These are phyloP conservation scores for Morella rubra DNA, from an alignment of 306 rosid genomes.

Conservation along the genomic window DNA sequence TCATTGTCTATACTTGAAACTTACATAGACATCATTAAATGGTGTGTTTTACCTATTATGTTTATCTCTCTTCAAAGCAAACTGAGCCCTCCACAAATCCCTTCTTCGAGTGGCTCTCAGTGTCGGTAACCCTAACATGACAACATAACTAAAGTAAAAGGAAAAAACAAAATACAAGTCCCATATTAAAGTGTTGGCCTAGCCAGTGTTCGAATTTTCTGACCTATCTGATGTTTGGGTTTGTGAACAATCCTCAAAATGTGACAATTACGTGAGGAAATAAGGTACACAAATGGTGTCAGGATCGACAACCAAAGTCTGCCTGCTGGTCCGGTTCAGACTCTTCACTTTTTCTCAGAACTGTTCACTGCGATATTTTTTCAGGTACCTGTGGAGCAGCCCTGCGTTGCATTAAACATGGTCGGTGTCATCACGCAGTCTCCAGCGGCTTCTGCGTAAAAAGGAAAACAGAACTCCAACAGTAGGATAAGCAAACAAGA, in stretches of 20 bases:
- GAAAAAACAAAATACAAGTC: background rate
- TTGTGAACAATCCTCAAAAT: too few relatives aligned
- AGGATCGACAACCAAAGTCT: too few relatives aligned
- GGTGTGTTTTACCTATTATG: too few relatives aligned
- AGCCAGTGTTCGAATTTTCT: too few relatives aligned
- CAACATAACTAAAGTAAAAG: background rate
- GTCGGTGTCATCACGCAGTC: conserved; percentile 64
- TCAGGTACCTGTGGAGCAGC: conserved; percentile 86
- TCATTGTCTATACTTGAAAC: too few relatives aligned
- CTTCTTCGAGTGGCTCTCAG: background rate
- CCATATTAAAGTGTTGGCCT: too few relatives aligned
- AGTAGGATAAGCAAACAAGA: too few relatives aligned
- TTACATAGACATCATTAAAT: too few relatives aligned
- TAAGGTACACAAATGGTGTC: too few relatives aligned
- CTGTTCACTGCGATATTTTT: conserved; percentile 5
- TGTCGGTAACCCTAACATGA: background rate
- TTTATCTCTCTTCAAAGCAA: background rate
- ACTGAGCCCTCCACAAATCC: background rate
- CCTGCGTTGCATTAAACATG: conserved; percentile 77
- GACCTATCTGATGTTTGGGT: too few relatives aligned
- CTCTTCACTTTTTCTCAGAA: background rate
- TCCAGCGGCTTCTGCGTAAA: conserved; percentile 41
- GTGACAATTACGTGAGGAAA: too few relatives aligned
- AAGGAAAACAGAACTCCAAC: background rate
- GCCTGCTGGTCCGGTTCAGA: too few relatives aligned